Conservation (phyloP, 2,329 filamentous ascomycete species). For the Fusarium domesticum region DNA sequence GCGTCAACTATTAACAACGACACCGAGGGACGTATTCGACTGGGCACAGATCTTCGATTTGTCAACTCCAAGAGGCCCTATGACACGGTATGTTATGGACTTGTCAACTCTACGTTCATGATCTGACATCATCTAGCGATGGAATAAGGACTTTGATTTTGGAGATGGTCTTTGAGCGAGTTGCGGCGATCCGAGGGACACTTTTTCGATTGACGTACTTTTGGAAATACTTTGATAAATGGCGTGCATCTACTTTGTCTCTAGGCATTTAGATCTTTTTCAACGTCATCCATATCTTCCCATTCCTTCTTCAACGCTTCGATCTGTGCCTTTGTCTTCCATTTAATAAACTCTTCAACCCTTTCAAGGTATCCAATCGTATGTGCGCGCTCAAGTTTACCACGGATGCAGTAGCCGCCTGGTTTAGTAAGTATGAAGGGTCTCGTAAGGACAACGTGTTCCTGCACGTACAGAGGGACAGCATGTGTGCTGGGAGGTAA, state of each 20-base stretch:
- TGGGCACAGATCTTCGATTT: conserved; percentile 56
- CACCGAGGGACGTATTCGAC: conserved; percentile 47
- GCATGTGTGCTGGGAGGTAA: conserved; percentile 22
- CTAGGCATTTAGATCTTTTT: not conserved
- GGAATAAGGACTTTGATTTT: conserved; percentile 19
- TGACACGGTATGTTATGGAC: conserved; percentile 40
- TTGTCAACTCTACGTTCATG: not conserved
- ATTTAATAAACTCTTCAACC: conserved; percentile 5
- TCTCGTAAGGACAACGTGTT: not conserved
- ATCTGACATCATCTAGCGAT: conserved; percentile 18
- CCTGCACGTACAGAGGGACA: conserved; percentile 15
- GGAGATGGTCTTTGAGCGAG: conserved; percentile 23
- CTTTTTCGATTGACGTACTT: no score
- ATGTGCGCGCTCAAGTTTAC: conserved; percentile 2
- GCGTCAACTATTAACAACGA: conserved; percentile 56
- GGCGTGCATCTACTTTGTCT: not conserved
- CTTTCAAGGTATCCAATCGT: conserved; percentile 4
- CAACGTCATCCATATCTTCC: conserved; percentile 5
- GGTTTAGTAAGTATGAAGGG: not conserved
- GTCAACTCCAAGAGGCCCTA: conserved; percentile 50
- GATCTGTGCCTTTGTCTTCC: conserved; percentile 2
- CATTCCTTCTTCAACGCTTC: conserved; percentile 5
- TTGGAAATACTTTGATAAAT: conserved; percentile 14
- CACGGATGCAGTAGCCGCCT: conserved; percentile 9
- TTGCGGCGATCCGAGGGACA: no score